Evolutionary conservation across 148 eudicot genomes (phyloP), one percentile per base, ranked within the genome.

Genomic region (Arctostaphylos glauca): DNA sequence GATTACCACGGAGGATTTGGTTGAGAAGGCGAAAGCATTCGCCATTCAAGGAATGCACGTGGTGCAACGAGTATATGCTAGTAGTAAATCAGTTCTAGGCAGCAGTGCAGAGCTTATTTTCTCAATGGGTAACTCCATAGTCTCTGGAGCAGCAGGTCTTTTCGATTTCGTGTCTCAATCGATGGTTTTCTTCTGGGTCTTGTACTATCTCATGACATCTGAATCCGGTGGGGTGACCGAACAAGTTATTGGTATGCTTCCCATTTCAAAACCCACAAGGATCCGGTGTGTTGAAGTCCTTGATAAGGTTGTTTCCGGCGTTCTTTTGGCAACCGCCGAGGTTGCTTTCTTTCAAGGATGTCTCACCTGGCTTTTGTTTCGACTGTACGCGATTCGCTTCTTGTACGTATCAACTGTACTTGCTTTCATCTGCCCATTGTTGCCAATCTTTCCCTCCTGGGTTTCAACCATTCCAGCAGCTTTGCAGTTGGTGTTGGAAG

Each of bases 151-250:
- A 1, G 97, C 96, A 18, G 99, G 89, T 13, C 80, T 94, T 71
- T 85, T 96, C 72, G 92, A 96, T 83, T 93, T 96, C 46, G 72
- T 96, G 59, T 96, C 99, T 2, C 97, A 93, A 38, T 85, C 92
- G 0, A 92, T 92, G 94, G 93, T 94, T 19, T 96, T 96, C 88
- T 89, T 94, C 58, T 96, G 96, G 98, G 99, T 96, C 86, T 87
- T 94, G 84, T 96, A 94, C 88, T 94, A 92, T 87, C 93, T 96
- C 14, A 94, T 96, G 50, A 96, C 99, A 38, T 94, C 97, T 0
- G 94, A 94, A 31, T 94, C 98, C n/a, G 99, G 97, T 53, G 99
- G 99, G 23, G 99, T 93, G 18, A 96, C 99, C 0, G 91, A 94
- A 74, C 99, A 96, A 77, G 97, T 90, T 21, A 92, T 94, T 87